Percentiles rank a stretch among this genome's conserved stretches.
phyloP scores from a whole-genome alignment of 208 protist species.

The Acanthamoeba royreba region DNA sequence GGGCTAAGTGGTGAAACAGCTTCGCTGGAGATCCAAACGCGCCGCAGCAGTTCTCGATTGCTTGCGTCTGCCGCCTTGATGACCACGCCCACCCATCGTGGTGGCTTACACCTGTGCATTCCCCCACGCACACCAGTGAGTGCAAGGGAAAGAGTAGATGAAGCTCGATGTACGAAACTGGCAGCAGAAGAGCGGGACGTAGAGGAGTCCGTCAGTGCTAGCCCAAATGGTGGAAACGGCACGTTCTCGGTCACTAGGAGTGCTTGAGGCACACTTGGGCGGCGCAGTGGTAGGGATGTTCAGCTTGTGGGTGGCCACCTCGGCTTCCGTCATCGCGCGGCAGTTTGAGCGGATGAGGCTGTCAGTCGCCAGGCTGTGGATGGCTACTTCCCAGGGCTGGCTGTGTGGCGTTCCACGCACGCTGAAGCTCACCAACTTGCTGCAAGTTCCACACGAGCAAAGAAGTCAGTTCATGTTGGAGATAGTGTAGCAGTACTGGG shows the following conservation, averaged over 20 bases:
- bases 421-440: background rate
- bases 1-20: too few relatives aligned
- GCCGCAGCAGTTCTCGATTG: background rate
- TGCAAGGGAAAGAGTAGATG: background rate
- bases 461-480: too few relatives aligned
- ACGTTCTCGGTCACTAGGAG: background rate
- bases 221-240: background rate
- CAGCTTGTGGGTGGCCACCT: background rate
- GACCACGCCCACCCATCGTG: slow-evolving; percentile 11
- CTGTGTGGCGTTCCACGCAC: background rate
- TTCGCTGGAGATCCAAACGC: slow-evolving; percentile 1
- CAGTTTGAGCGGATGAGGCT: background rate
- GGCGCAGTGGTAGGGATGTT: background rate
- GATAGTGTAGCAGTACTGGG: too few relatives aligned
- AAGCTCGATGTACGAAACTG: background rate
- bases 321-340: background rate
- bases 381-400: background rate
- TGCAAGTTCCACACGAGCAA: too few relatives aligned
- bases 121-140: background rate
- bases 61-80: background rate
- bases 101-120: background rate
- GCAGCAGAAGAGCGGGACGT: background rate
- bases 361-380: background rate
- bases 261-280: background rate
- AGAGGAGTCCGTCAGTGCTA: background rate